Base-by-base conservation (phyloP, 1,284 basidiomycete species). In the Coniferiporia weirii region DNA sequence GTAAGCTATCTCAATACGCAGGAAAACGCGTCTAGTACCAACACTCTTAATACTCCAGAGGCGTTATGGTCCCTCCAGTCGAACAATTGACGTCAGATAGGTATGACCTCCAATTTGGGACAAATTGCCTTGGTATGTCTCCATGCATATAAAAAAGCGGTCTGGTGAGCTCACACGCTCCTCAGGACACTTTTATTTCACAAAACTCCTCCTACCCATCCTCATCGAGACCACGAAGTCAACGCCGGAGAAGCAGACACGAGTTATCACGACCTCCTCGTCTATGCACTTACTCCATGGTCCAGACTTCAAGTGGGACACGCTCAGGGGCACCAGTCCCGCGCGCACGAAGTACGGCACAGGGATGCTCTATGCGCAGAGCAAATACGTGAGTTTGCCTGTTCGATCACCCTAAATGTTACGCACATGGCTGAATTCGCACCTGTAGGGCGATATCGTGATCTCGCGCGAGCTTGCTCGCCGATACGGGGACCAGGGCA, bases 41-140 rank as follows among this genome's bases (percentile, higher is more conserved):
- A 40, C 15, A 17, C 3, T 13, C 38, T 36, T 27, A 27, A 27
- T 27, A 27, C 5, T 27, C 13, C 12, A 85, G 82, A 1, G 85
- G 85, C 4, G 75, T 89, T 8, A 83, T 86, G 81, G 65, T 69
- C 0, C 71, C 74, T 3, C 78, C 80, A 0, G 62, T 74, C 5
- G 74, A 78, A 4, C 60, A 69, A 57, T 60, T 76, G 44, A 84
- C 84, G 0, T 69, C 70, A 19, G 77, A 87, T 57, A 81, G 80
- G 2, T 83, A 81, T 65, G 81, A 85, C 49, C 66, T 84, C 3
- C 82, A 84, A 64, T 84, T 83, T 57, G 85, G 83, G 1, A 83
- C 81, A 8, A 87, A 86, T 65, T 75, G 77, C 40, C 67, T 85
- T 20, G 27, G 27, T 27, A 27, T 27, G 27, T 5, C 5, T 27